A percentile compares a stretch with the other conserved stretches of the same genome.
phyloP scores from a whole-genome alignment of 345 rosid species.

The Ceriops decandra region DNA sequence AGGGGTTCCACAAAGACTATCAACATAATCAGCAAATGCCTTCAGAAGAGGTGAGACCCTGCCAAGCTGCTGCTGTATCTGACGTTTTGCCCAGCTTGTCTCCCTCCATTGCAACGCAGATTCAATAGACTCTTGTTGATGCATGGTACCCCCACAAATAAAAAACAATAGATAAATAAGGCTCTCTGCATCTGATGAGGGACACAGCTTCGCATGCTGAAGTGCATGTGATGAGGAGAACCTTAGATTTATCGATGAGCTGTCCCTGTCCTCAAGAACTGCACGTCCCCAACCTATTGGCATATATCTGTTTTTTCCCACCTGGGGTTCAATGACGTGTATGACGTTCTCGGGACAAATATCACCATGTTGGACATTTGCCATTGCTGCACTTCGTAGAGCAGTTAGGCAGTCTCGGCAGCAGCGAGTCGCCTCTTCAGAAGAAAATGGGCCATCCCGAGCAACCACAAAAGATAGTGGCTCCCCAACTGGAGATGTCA shows the following conservation, averaged over 20 bases:
- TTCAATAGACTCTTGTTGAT: slow-evolving; percentile 58
- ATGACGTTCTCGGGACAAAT: slow-evolving; percentile 56
- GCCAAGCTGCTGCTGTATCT: slow-evolving; percentile 55
- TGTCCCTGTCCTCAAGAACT: slow-evolving; percentile 59
- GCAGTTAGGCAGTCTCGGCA: slow-evolving; percentile 58
- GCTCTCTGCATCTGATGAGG: slow-evolving; percentile 64
- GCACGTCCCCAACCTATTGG: slow-evolving; percentile 63
- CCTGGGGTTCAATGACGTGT: slow-evolving; percentile 29
- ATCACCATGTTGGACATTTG: slow-evolving; percentile 58
- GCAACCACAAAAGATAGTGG: slow-evolving; percentile 43
- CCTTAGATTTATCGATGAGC: slow-evolving; percentile 54
- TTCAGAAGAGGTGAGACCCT: slow-evolving; percentile 52
- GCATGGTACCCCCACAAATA: slow-evolving; percentile 47
- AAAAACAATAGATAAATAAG: slow-evolving; percentile 50
- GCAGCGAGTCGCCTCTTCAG: slow-evolving; percentile 48
- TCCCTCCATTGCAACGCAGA: slow-evolving; percentile 72
- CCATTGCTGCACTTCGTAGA: slow-evolving; percentile 45
- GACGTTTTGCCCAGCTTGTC: slow-evolving; percentile 49
- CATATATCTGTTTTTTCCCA: slow-evolving; percentile 27
- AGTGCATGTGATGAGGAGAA: slow-evolving; percentile 63
- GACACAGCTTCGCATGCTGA: slow-evolving; percentile 61
- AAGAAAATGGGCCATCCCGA: slow-evolving; percentile 36
- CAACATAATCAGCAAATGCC: slow-evolving; percentile 71
- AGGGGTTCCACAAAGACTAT: slow-evolving; percentile 64
- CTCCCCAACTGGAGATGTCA: slow-evolving; percentile 54